Evolutionary conservation across 352 stramenopile species (phyloP).

Genomic region (Phytophthora syringae): DNA sequence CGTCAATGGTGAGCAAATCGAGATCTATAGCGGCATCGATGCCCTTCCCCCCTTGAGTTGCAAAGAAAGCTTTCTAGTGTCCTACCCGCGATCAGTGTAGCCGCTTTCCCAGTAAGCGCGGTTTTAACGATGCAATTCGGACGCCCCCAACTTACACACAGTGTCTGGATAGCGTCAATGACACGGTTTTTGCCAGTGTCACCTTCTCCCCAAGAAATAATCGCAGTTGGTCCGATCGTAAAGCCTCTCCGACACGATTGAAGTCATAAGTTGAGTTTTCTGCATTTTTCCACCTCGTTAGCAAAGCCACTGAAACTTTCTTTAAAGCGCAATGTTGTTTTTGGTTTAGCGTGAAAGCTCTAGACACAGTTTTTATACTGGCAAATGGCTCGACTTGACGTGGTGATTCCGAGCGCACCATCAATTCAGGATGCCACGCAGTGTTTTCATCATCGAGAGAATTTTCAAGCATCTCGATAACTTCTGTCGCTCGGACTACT

Average conservation of each 20-base stretch:
- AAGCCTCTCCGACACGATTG: not conserved
- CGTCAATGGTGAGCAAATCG: not conserved
- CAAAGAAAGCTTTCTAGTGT: constrained; percentile 5
- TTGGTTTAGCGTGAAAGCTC: not conserved
- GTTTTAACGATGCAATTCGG: not conserved
- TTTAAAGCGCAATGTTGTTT: no score
- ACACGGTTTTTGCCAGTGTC: constrained; percentile 7
- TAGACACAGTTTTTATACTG: not conserved
- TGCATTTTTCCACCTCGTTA: not conserved
- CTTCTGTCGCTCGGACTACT: not conserved
- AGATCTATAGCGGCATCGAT: no score
- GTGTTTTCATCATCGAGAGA: not conserved
- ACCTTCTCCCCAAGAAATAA: constrained; percentile 1
- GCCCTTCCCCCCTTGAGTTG: not conserved
- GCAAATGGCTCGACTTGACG: not conserved
- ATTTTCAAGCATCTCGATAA: not conserved
- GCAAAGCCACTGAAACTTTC: not conserved
- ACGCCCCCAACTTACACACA: constrained; percentile 7
- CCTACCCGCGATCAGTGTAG: constrained; percentile 1
- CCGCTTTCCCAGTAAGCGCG: constrained; percentile 1
- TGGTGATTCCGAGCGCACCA: not conserved
- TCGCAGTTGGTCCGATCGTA: not conserved
- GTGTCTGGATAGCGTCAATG: not conserved
- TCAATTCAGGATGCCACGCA: not conserved
- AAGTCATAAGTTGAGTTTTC: not conserved